Base-by-base conservation (phyloP, 371 early-diverging fungal genomes). In the Mucor racemosus region DNA sequence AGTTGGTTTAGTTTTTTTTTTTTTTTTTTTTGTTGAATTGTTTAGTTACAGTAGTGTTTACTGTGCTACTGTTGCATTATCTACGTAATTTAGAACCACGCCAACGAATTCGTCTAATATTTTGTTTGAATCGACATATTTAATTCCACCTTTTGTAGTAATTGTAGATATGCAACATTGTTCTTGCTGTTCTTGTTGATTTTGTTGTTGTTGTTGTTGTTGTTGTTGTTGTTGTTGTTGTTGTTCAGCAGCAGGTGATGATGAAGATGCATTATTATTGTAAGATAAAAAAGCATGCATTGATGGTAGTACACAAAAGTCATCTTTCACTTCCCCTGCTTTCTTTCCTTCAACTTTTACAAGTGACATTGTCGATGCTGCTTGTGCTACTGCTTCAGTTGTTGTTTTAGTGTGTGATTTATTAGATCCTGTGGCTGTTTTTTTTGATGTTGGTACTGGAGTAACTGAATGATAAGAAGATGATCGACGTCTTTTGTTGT, bases 61-160 rank as follows among this genome's bases (percentile, higher is more conserved):
- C 55, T 53, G 59, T 58, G 71, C 62, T 54, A 56, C 50, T 42
- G 65, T 62, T 69, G 66, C 58, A 59, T 64, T 74, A 65, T 67
- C 71, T 36, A 62, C 74, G 61, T 74, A 74, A 56, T 70, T 67
- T 19, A 74, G 66, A 59, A 74, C 74, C 14, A 74, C 74, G 62
- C 74, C 74, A 42, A 74, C 74, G 26, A 74, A 74, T 54, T 74
- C 74, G 58, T 74, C 71, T 56, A 74, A 50, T 65, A 74, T 74
- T 55, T 64, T 74, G 55, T 54, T 74, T 11, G 67, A 62, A 33
- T 70, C 71, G 44, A 67, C 74, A 70, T 70, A 74, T 67, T 66
- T 69, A 60, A 69, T 69, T 50, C 64, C 67, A 36, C 67, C 72
- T 72, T 72, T 72, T 64, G 63, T 62, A 54, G 63, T 54, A 62